Base-by-base conservation (phyloP, 371 early-diverging fungal genomes). In the Amoeboradix gromovi region DNA sequence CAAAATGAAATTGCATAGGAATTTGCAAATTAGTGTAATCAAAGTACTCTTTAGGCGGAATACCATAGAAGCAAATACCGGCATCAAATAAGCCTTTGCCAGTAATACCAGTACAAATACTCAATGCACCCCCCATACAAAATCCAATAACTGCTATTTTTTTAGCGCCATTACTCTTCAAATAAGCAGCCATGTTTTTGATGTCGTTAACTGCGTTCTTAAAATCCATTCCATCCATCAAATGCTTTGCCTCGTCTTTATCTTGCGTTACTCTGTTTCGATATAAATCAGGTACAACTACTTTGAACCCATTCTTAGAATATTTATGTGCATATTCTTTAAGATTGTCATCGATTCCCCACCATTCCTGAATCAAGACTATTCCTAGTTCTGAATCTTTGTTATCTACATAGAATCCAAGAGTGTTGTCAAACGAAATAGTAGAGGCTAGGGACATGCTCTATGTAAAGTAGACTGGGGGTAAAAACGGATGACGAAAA, bases 51-150 rank as follows among this genome's bases (percentile, higher is more conserved):
- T 30, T 68, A 1, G 79, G 75, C 16, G 83, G 77, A n/a, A 75
- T 76, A 30, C 83, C 83, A 71, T 82, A 82, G 66, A 81, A 82
- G 17, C 79, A 68, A 16, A 78, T 70, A 5, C 73, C 77, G 29
- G 71, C 80, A 31, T 75, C 75, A 48, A 48, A 48, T 16, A 81
- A 80, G 5, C 70, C 70, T 1, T 68, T 66, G 0, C 73, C 70
- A 0, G 74, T 70, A 68, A 80, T 71, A 29, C 80, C 79, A 29
- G 80, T 66, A 1, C 80, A 80, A 67, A 82, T 72, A 0, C 77
- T 75, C 1, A 81, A 68, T 1, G 77, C 81, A 65, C 82, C 82
- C 17, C 82, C 82, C 81, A 82, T 80, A 69, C 81, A 81, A 68
- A 81, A 81, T 17, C 78, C 78, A 31, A 69, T 69, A 66, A 78